Conservation (phyloP, 169 alveolate genomes). For the Cytauxzoon felis region DNA sequence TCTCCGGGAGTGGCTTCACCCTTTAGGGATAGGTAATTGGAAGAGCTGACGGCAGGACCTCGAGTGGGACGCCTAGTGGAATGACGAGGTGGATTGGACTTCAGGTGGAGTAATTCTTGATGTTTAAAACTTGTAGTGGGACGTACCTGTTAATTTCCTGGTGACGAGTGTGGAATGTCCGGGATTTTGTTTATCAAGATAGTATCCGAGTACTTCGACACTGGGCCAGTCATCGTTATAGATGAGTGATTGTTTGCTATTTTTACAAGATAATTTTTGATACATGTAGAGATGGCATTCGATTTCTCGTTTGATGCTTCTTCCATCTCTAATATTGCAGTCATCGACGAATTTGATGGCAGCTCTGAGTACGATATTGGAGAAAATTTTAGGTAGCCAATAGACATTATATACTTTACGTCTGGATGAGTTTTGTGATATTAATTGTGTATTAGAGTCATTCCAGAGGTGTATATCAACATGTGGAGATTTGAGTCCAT, state of each 20-base stretch:
- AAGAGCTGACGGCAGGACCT: too few species aligned
- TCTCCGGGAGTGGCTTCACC: too few species aligned
- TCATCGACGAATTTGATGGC: slow-evolving; percentile 83
- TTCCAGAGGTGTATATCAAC: slow-evolving; percentile 77
- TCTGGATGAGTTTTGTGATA: slow-evolving; percentile 78
- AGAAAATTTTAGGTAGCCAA: slow-evolving; percentile 70
- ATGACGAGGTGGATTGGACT: too few species aligned
- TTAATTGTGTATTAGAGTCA: slow-evolving; percentile 61
- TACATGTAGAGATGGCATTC: slow-evolving; percentile 82
- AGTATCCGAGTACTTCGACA: slow-evolving; percentile 79
- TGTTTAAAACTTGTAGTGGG: too few species aligned
- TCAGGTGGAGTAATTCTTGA: too few species aligned
- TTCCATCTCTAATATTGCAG: slow-evolving; percentile 77
- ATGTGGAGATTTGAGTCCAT: slow-evolving; percentile 65
- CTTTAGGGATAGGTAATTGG: too few species aligned
- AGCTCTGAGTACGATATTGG: slow-evolving; percentile 71
- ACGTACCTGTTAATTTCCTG: slow-evolving; percentile 69
- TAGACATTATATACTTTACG: slow-evolving; percentile 77
- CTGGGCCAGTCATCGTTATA: slow-evolving; percentile 83
- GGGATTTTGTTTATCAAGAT: slow-evolving; percentile 77
- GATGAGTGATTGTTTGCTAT: slow-evolving; percentile 33
- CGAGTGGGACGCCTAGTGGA: too few species aligned
- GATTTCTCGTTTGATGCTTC: slow-evolving; percentile 81
- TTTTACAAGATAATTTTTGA: slow-evolving; percentile 61
- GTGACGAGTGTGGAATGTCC: slow-evolving; percentile 75